These are phyloP conservation scores for Pisolithus orientalis DNA, from an alignment of 768 basidiomycete species.

Conservation along the genomic window DNA sequence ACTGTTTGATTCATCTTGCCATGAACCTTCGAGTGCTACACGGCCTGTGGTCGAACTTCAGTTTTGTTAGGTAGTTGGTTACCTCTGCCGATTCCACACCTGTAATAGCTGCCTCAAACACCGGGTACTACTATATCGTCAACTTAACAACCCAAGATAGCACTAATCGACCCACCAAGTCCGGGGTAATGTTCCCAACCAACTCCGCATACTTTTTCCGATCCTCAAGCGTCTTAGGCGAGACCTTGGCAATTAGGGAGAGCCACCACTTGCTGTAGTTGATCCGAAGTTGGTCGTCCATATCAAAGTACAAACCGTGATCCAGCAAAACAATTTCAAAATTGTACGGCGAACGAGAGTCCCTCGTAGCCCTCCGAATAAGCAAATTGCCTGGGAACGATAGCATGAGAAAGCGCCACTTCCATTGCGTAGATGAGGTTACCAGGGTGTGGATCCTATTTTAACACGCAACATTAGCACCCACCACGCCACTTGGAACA, in stretches of 20 bases:
- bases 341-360: slow-evolving; percentile 78
- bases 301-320: slow-evolving; percentile 91
- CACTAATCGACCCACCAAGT: slow-evolving; percentile 50
- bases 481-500: background rate
- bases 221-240: slow-evolving; percentile 55
- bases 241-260: slow-evolving; percentile 71
- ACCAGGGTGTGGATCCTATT: slow-evolving; percentile 84
- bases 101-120: slow-evolving; percentile 95
- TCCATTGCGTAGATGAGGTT: slow-evolving; percentile 8
- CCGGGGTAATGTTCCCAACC: slow-evolving; percentile 86
- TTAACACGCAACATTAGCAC: slow-evolving; percentile 7
- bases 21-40: slow-evolving; percentile 62
- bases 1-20: slow-evolving; percentile 34
- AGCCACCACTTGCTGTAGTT: slow-evolving; percentile 91
- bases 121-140: slow-evolving; percentile 61
- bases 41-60: slow-evolving; percentile 35
- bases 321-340: slow-evolving; percentile 95
- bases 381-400: slow-evolving; percentile 68
- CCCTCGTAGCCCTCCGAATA: slow-evolving; percentile 64
- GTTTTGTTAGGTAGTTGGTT: background rate
- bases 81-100: slow-evolving; percentile 27
- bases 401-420: slow-evolving; percentile 1
- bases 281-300: slow-evolving; percentile 71
- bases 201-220: slow-evolving; percentile 83
- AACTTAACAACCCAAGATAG: background rate